These are phyloP conservation scores for Neoboletus magnificus DNA, from an alignment of 768 basidiomycete genomes.

Conservation along the genomic window DNA sequence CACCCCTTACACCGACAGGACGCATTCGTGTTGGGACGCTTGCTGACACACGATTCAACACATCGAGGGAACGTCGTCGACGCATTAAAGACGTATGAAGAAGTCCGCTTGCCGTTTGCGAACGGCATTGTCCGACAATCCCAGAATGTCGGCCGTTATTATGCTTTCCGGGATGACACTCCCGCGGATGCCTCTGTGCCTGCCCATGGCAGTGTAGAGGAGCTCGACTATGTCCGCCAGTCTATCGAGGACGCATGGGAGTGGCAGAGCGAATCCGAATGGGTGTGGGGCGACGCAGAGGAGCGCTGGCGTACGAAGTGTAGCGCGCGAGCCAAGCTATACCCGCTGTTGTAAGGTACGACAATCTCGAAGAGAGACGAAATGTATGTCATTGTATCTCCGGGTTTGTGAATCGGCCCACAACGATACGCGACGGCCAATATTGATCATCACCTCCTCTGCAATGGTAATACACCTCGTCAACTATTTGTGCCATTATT, in stretches of 20 bases:
- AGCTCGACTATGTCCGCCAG: constrained; percentile 5
- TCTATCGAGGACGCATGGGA: constrained; percentile 18
- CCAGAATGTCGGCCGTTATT: constrained; percentile 21
- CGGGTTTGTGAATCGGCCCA: too few relatives aligned
- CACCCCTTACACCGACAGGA: constrained; percentile 15
- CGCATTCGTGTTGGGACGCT: constrained; percentile 28
- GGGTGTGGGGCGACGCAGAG: constrained; percentile 13
- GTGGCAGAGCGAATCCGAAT: constrained; percentile 11
- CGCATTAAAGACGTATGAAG: constrained; percentile 33
- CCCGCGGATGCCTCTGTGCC: not conserved
- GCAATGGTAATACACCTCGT: too few relatives aligned
- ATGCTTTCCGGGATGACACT: constrained; percentile 11
- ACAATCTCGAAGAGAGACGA: not conserved
- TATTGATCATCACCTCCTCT: too few relatives aligned
- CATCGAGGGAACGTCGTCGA: constrained; percentile 20
- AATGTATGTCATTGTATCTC: too few relatives aligned
- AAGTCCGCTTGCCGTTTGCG: constrained; percentile 30
- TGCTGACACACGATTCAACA: constrained; percentile 25
- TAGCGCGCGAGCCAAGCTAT: not conserved
- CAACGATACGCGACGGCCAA: too few relatives aligned
- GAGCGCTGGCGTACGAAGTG: not conserved
- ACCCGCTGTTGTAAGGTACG: not conserved
- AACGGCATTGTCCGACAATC: constrained; percentile 21
- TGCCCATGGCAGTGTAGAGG: constrained; percentile 1
- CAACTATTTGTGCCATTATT: too few relatives aligned